These are phyloP conservation scores for Funneliformis geosporum DNA, from an alignment of 192 early-diverging fungal genomes.

Conservation along the genomic window DNA sequence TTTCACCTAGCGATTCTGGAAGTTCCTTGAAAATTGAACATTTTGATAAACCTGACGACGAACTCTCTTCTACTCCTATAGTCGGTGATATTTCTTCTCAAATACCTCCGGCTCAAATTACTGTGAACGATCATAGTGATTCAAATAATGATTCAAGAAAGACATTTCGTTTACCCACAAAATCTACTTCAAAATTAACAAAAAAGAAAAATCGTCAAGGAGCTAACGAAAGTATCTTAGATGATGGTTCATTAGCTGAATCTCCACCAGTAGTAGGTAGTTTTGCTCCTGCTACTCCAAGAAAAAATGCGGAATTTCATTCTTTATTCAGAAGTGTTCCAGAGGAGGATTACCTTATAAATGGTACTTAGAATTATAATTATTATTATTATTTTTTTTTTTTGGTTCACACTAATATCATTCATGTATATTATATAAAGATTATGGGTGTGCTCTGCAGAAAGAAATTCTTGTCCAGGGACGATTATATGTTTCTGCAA, in stretches of 20 bases:
- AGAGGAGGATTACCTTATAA: conserved; percentile 54
- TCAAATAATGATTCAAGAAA: neutral
- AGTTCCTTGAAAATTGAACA: conserved; percentile 5
- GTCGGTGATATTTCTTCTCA: neutral
- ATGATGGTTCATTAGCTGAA: neutral
- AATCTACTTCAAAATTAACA: neutral
- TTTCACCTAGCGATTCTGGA: neutral
- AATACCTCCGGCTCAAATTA: neutral
- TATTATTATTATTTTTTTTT: neutral
- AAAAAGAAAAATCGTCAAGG: neutral
- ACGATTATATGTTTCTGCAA: conserved; percentile 79
- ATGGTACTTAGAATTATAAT: conserved; percentile 37
- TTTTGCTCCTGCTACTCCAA: conserved; percentile 40
- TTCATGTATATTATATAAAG: conserved; percentile 37
- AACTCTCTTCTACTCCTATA: neutral
- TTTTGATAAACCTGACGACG: neutral
- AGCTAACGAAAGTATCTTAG: neutral
- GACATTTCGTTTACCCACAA: neutral
- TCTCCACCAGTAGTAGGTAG: neutral
- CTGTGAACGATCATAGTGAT: neutral
- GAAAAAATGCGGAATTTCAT: conserved; percentile 55
- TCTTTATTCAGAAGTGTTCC: conserved; percentile 57
- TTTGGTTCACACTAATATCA: neutral
- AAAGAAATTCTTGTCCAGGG: conserved; percentile 89
- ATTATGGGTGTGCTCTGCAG: conserved; percentile 86